Conservation (phyloP, 2,329 filamentous ascomycete species). For the Aspergillus quadrilineatus region DNA sequence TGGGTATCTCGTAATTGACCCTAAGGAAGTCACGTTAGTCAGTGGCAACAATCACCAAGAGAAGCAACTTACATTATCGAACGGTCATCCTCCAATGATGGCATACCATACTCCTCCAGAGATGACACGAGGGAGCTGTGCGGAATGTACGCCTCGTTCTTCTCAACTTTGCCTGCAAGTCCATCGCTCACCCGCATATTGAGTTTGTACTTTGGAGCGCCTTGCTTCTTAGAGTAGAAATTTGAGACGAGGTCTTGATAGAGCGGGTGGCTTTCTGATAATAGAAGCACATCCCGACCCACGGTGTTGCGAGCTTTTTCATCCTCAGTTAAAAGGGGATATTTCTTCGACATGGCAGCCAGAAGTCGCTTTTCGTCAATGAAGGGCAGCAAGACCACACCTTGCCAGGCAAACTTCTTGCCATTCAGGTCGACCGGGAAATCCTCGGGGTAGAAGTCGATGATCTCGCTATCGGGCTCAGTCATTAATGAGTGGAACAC, state of each 20-base stretch:
- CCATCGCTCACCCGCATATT: slow-evolving; percentile 74
- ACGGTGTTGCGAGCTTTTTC: slow-evolving; percentile 75
- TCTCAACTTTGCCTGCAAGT: slow-evolving; percentile 75
- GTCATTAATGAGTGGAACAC: slow-evolving; percentile 91
- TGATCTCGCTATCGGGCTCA: slow-evolving; percentile 81
- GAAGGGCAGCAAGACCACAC: slow-evolving; percentile 88
- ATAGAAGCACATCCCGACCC: slow-evolving; percentile 76
- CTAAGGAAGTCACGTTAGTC: slow-evolving; percentile 46
- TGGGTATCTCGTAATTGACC: slow-evolving; percentile 82
- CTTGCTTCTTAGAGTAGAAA: slow-evolving; percentile 90
- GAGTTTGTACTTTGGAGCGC: slow-evolving; percentile 64
- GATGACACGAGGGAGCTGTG: slow-evolving; percentile 79
- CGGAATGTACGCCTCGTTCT: slow-evolving; percentile 79
- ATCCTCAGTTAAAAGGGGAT: slow-evolving; percentile 72
- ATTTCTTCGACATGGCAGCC: slow-evolving; percentile 76
- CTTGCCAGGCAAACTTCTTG: slow-evolving; percentile 98
- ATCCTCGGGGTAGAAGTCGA: slow-evolving; percentile 95
- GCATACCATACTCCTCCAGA: slow-evolving; percentile 68
- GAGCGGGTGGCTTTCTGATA: slow-evolving; percentile 80
- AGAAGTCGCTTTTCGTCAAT: slow-evolving; percentile 90
- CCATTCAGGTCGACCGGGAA: slow-evolving; percentile 93
- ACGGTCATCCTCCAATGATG: slow-evolving; percentile 77
- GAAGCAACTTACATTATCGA: slow-evolving; percentile 69
- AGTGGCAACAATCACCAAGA: neutral
- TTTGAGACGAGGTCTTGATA: slow-evolving; percentile 81